Conservation (phyloP, 352 stramenopile genomes). For the Pythium dissimile region DNA sequence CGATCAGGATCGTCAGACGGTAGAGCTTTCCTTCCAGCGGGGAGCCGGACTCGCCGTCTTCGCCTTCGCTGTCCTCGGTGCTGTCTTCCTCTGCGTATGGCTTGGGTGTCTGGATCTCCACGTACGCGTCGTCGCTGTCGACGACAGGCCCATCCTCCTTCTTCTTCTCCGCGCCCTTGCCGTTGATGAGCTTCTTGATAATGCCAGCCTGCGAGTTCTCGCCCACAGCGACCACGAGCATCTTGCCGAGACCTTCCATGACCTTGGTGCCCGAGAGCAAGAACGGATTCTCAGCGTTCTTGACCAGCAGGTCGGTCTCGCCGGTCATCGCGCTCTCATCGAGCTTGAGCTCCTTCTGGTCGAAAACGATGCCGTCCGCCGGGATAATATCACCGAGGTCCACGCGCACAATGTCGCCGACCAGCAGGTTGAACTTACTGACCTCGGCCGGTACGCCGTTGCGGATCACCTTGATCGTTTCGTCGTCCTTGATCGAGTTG, state of each 20-base stretch:
- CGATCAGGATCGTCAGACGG: conserved; percentile 75
- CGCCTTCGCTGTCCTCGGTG: conserved; percentile 46
- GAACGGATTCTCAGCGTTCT: conserved; percentile 85
- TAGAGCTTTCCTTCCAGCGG: conserved; percentile 86
- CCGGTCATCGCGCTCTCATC: conserved; percentile 92
- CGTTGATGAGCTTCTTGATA: conserved; percentile 86
- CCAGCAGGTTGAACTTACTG: conserved; percentile 74
- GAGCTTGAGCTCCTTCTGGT: conserved; percentile 85
- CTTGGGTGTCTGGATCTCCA: conserved; percentile 39
- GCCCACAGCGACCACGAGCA: conserved; percentile 93
- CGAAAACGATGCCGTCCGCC: conserved; percentile 88
- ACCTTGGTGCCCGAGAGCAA: conserved; percentile 93
- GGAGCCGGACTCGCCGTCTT: conserved; percentile 45
- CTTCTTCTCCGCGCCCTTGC: conserved; percentile 54
- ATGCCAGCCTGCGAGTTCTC: conserved; percentile 91
- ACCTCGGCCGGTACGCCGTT: conserved; percentile 58
- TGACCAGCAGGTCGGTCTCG: conserved; percentile 88
- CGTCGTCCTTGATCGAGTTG: conserved; percentile 78
- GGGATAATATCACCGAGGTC: conserved; percentile 87
- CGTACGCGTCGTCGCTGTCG: conserved; percentile 13
- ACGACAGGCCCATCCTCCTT: conserved; percentile 52
- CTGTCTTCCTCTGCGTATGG: conserved; percentile 78
- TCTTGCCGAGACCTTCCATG: conserved; percentile 89
- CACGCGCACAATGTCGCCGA: conserved; percentile 86
- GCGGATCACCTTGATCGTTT: conserved; percentile 83